Evolutionary conservation across 2,329 filamentous ascomycete species (phyloP), one percentile per base, ranked within the genome.

Genomic region (Trichoderma sp.): DNA sequence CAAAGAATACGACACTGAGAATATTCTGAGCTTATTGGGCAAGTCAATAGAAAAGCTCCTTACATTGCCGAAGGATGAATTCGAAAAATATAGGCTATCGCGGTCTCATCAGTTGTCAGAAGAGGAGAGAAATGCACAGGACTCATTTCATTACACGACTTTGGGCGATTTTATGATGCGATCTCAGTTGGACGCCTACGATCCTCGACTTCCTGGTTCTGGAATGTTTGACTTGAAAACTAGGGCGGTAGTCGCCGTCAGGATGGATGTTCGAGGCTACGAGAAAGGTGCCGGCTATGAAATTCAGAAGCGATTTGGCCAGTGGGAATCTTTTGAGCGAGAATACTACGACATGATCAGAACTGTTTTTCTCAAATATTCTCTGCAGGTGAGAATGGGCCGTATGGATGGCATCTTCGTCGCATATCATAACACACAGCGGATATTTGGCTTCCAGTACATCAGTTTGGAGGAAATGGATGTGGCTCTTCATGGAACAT

Each of bases 361-460:
- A 68, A 89, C 95, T 1, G 96, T 95, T 0, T 95, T 99, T 83
- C 85, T 99, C 70, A 99, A 99, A 79, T 99, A 99, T 81, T 97
- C 95, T 11, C 85, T 99, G 34, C 96, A 99, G 82, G 97, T 95
- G 32, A 93, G 96, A 58, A 97, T 99, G 89, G 96, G 97, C 20
- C 91, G 95, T 64, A 99, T 99, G 97, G 95, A 99, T 79, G 96
- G 96, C 68, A 98, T 98, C 64, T 99, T 98, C 78, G 93, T 98
- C 26, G 96, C 96, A 3, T 99, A 91, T 79, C 96, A 99, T 84
- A 99, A 99, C 79, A 93, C 94, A 2, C 88, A 95, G 81, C 92
- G 95, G 70, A 97, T 99, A 64, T 99, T 99, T 79, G 96, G 96
- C 6, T 99, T 99, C 81, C 96, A 99, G 81, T 99, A 99, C 79